Conservation (phyloP, 352 stramenopile species). For the Pythium aphanidermatum region DNA sequence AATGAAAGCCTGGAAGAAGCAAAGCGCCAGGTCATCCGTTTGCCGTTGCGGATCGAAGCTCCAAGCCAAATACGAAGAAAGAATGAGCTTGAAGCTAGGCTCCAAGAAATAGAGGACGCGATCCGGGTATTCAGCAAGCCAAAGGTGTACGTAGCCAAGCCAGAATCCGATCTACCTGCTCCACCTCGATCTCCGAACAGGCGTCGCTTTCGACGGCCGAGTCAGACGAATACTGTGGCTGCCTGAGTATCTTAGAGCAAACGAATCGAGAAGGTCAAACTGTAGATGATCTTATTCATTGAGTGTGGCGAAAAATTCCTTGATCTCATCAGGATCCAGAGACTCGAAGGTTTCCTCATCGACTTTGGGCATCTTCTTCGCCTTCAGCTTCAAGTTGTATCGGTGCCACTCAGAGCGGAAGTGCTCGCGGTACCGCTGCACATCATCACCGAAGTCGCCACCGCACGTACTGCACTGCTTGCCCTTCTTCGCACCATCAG, state of each 20-base stretch:
- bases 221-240: constrained; percentile 1
- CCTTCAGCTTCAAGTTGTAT: constrained; percentile 97
- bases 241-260: too few relatives aligned
- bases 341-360: constrained; percentile 53
- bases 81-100: constrained; percentile 70
- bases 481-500: constrained; percentile 33
- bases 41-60: constrained; percentile 85
- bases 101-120: constrained; percentile 87
- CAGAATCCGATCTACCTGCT: too few relatives aligned
- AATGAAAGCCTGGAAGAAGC: constrained; percentile 51
- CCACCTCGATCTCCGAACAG: not conserved
- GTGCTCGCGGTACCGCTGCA: constrained; percentile 87
- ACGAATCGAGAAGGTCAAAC: constrained; percentile 1
- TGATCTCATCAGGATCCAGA: constrained; percentile 49
- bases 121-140: constrained; percentile 82
- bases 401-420: constrained; percentile 96
- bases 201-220: constrained; percentile 9
- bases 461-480: constrained; percentile 91
- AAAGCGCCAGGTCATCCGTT: constrained; percentile 55
- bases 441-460: constrained; percentile 83
- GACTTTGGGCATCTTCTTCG: constrained; percentile 80
- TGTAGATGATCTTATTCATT: constrained; percentile 50
- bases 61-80: constrained; percentile 74
- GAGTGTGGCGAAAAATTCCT: constrained; percentile 59
- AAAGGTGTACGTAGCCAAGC: constrained; percentile 81